Evolutionary conservation across 108 stramenopile species (phyloP), one percentile per base, ranked within the genome.

Genomic region (Fistulifera solaris): DNA sequence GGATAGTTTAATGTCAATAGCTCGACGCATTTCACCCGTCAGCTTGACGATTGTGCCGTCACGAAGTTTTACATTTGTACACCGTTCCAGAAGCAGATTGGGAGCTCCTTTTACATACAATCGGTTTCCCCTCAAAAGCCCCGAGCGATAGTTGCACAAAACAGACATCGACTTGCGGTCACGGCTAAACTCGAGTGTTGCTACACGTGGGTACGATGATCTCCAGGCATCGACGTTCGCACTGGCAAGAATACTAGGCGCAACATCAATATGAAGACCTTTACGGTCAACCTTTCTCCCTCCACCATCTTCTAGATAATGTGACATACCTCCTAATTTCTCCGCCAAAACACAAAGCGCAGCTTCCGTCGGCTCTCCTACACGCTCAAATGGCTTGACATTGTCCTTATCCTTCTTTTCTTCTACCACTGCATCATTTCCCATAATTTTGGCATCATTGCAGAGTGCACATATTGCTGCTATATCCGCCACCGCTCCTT

Each of bases 361-460:
- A 17, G 96, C 96, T 58, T 98, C 97, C 0, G 97, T 98, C 0
- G 97, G 97, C 63, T 98, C 97, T n/a, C 98, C 98, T 23, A 80
- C 76, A 17, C 89, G 68, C 47, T 63, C 74, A 54, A 83, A 90
- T 1, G 56, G 41, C 43, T 79, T 81, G 26, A 63, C 63, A 18
- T 22, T 13, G 48, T 54, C 61, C 35, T 45, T 31, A 11, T 62
- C 40, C 16, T 62, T 52, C 40, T 53, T 41, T 28, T 55, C 22
- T 28, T 60, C 54, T 11, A 39, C 43, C 27, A 52, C 48, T 18
- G 47, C 48, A 24, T 39, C 58, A 58, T 72, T 54, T 24, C 83
- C 85, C n/a, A 87, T 59, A 54, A 90, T 84, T 1, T 48, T 68
- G 41, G 87, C 87, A 70, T 93, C 92, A 55, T 89, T 89, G 62